phyloP scores from a whole-genome alignment of 2,329 filamentous ascomycete species.

The Xylariaceae sp. region DNA sequence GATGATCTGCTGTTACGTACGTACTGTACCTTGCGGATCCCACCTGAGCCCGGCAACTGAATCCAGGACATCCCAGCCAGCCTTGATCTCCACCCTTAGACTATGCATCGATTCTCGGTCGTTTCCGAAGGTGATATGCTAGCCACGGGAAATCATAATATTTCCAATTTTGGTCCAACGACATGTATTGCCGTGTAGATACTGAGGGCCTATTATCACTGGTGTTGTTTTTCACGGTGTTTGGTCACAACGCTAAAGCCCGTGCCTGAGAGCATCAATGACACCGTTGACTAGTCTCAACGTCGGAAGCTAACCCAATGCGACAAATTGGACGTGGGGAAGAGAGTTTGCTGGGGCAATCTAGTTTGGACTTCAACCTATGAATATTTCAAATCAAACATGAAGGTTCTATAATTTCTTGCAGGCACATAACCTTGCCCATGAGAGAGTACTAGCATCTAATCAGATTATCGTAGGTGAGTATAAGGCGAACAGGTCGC shows the following conservation, averaged over 20 bases:
- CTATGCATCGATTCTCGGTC: conserved; percentile 25
- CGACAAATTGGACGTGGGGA: no score
- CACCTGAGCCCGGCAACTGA: no score
- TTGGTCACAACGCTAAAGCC: no score
- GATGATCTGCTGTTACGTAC: conserved; percentile 28
- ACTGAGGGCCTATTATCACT: neutral
- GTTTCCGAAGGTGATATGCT: conserved; percentile 25
- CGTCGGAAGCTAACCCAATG: conserved; percentile 2
- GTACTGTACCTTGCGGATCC: conserved; percentile 29
- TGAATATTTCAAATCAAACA: neutral
- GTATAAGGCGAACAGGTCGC: conserved; percentile 17
- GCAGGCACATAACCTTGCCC: neutral
- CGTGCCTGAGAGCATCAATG: neutral
- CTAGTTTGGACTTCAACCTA: conserved; percentile 5
- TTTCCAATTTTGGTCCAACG: no score
- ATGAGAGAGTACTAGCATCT: neutral
- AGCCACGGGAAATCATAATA: no score
- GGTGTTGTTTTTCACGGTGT: conserved; percentile 1
- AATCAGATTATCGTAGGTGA: conserved; percentile 1
- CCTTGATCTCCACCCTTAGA: conserved; percentile 17
- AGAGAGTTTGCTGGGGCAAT: conserved; percentile 4
- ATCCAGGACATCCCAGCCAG: no score
- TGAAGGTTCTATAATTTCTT: neutral
- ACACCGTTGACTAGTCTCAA: conserved; percentile 4
- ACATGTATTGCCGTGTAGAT: neutral